Base-by-base conservation (phyloP, 306 rosid species). In the Cucumis sativus region DNA sequence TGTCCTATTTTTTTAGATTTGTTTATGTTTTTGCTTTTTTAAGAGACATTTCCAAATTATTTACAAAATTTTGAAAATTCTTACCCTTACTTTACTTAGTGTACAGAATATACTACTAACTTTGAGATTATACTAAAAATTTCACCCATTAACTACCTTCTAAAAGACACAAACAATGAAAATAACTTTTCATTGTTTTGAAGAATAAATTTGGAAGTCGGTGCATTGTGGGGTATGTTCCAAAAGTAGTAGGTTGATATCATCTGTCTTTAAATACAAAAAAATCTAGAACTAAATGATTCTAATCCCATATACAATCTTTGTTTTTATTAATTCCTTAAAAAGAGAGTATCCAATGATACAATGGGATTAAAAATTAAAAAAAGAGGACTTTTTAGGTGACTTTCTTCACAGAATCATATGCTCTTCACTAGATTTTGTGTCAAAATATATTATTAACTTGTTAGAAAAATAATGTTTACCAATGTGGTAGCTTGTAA, bases 291-390 rank as follows among this genome's bases (percentile, higher is more conserved):
- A 14, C 41, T 14, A 49, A 71, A 71, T 71, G 76, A 71, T 71
- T 49, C 55, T 23, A 71, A 71, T 39, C 16, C 12, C 41, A 49
- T 43, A 47, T 11, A 70, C 33, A 45, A 40, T 45, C 76, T 23
- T 64, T 64, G 23, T 64, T 25, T 45, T 45, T 49, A 15, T 71
- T 41, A 72, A 72, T 51, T 30, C 25, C 76, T 28, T 72, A 51
- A 72, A 72, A 72, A 28, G 62, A 49, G 61, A 72, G 77, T 51
- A 72, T 51, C 61, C 61, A 51, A 72, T 72, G 77, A 72, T 72
- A 51, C 45, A 30, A 28, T 72, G n/a, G n/a, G 75, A 52, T 47
- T 47, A 21, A 12, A 25, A 69, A 12, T 15, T 13, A 9, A 1
- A 7, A 28, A 28, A 28, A 28, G 30, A 28, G 3, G 37, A 43